Conservation (phyloP, 139 green algal genomes). For the Raphidocelis subcapitata region DNA sequence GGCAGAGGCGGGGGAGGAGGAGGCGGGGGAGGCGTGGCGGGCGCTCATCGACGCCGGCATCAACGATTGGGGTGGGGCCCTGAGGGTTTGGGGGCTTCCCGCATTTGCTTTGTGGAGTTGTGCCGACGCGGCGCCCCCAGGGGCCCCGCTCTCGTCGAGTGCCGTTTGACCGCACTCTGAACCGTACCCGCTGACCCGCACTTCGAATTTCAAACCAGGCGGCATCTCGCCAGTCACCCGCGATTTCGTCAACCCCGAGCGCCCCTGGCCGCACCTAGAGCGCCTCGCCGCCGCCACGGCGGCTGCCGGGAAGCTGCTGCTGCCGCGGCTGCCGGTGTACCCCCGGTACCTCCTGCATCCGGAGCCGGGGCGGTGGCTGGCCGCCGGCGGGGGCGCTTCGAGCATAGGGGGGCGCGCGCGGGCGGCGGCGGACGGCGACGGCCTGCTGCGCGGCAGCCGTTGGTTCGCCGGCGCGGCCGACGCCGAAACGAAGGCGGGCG, state of each 20-base stretch:
- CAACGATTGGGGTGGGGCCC: constrained; percentile 83
- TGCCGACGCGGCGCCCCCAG: too few species aligned
- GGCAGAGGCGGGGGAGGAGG: background rate
- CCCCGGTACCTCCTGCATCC: constrained; percentile 44
- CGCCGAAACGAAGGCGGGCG: too few species aligned
- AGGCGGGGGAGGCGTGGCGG: constrained; percentile 44
- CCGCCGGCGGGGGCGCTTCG: constrained; percentile 15
- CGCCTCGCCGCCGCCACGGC: constrained; percentile 62
- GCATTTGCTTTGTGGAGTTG: too few species aligned
- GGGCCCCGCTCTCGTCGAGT: too few species aligned
- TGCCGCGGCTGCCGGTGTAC: constrained; percentile 82
- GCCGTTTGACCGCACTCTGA: too few species aligned
- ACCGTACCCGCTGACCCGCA: too few species aligned
- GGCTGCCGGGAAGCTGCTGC: constrained; percentile 57
- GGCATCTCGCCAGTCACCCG: constrained; percentile 81
- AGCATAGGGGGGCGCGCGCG: constrained; percentile 46
- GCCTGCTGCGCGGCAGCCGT: constrained; percentile 39
- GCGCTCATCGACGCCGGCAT: constrained; percentile 75
- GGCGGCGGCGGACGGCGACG: constrained; percentile 40
- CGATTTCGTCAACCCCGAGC: constrained; percentile 87
- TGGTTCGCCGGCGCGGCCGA: constrained; percentile 52
- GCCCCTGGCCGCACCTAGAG: constrained; percentile 74
- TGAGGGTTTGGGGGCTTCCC: too few species aligned
- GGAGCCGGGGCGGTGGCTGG: constrained; percentile 41
- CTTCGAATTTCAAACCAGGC: too few species aligned